Evolutionary conservation across 257 asterid genomes (phyloP).

Genomic region (Nicotiana sylvestris): DNA sequence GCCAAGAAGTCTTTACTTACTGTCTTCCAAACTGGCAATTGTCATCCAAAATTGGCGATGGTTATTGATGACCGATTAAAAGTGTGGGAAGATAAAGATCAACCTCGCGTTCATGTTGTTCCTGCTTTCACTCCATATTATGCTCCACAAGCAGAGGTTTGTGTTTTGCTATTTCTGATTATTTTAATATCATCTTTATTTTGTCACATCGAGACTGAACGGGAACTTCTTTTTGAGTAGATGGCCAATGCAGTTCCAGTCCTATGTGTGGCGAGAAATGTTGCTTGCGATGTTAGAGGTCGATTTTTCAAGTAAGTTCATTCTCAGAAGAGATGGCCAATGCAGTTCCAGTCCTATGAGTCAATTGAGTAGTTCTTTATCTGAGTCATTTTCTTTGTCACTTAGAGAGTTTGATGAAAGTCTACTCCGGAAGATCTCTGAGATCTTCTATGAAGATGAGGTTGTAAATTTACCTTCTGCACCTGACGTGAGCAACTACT

Average conservation of each 20-base stretch:
- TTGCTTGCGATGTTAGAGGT: constrained; percentile 96
- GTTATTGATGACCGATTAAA: constrained; percentile 93
- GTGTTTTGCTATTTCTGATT: constrained; percentile 6
- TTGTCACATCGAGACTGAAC: constrained; percentile 12
- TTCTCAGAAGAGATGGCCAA: background rate
- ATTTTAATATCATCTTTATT: constrained; percentile 8
- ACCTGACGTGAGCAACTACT: constrained; percentile 93
- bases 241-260: constrained; percentile 87
- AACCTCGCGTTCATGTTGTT: constrained; percentile 95
- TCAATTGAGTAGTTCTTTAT: background rate
- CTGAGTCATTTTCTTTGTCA: constrained; percentile 11
- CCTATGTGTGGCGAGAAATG: constrained; percentile 97
- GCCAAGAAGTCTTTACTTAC: constrained; percentile 81
- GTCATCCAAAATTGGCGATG: constrained; percentile 99
- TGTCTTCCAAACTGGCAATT: constrained; percentile 83
- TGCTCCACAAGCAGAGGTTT: constrained; percentile 99
- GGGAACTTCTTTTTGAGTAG: constrained; percentile 27
- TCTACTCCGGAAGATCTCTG: constrained; percentile 55
- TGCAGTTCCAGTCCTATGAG: background rate
- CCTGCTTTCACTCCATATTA: constrained; percentile 96
- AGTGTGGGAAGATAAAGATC: constrained; percentile 99
- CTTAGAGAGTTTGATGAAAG: constrained; percentile 86
- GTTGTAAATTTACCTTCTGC: constrained; percentile 67
- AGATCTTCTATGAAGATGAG: constrained; percentile 82
- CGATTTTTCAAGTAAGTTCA: constrained; percentile 84